phyloP scores from a whole-genome alignment of 306 rosid species.

The Nissolia schottii region DNA sequence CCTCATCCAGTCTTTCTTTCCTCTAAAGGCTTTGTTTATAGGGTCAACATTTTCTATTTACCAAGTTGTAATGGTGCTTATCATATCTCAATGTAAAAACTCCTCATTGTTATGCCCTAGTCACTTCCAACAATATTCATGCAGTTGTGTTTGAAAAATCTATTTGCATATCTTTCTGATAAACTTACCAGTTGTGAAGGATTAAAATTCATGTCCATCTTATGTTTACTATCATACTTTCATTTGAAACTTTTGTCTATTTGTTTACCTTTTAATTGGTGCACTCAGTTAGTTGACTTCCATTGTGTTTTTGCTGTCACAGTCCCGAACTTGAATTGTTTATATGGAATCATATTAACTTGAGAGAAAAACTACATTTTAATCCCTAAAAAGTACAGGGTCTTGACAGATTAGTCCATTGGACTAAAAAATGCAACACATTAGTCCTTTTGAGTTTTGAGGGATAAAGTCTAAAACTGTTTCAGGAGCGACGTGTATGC shows the following conservation, averaged over 20 bases:
- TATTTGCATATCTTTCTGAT: not conserved
- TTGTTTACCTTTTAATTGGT: not conserved
- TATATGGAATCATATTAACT: not conserved
- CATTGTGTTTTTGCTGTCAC: not conserved
- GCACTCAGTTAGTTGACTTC: not conserved
- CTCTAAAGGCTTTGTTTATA: not conserved
- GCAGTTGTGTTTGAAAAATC: not conserved
- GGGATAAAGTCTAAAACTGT: too few relatives aligned
- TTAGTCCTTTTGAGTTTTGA: too few relatives aligned
- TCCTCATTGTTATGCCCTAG: not conserved
- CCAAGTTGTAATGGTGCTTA: not conserved
- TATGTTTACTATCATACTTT: not conserved
- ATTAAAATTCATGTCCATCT: not conserved
- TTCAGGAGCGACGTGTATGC: too few relatives aligned
- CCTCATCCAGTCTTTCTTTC: not conserved
- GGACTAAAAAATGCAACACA: too few relatives aligned
- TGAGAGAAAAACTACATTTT: too few relatives aligned
- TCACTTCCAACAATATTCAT: not conserved
- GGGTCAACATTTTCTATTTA: not conserved
- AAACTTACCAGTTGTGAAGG: not conserved
- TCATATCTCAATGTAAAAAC: not conserved
- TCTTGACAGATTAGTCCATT: too few relatives aligned
- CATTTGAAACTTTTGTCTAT: not conserved
- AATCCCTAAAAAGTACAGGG: too few relatives aligned
- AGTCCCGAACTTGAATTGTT: not conserved